These are phyloP conservation scores for Cornus controversa DNA, from an alignment of 148 eudicot genomes.

Conservation along the genomic window DNA sequence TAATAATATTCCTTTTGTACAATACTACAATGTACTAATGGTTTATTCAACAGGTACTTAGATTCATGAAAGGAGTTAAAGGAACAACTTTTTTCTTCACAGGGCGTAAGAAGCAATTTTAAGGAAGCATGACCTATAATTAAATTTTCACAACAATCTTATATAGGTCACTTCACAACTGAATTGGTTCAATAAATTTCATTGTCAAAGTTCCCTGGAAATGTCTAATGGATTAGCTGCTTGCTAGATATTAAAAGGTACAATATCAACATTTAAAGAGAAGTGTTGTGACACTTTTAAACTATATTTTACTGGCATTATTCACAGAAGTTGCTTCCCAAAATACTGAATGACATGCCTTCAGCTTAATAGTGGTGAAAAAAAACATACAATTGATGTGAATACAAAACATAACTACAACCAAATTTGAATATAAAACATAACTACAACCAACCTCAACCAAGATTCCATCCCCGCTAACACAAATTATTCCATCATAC, in stretches of 20 bases:
- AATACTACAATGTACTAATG: too few relatives aligned
- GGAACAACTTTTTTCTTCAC: too few relatives aligned
- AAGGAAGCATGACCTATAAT: neutral
- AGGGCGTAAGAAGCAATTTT: neutral
- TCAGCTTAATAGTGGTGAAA: too few relatives aligned
- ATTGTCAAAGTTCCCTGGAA: neutral
- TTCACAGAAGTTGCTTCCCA: neutral
- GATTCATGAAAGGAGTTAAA: neutral
- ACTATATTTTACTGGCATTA: neutral
- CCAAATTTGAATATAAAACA: slow-evolving; percentile 19
- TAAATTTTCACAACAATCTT: neutral
- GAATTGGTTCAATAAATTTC: neutral
- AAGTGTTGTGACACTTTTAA: neutral
- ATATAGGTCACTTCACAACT: neutral
- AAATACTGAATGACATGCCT: too few relatives aligned
- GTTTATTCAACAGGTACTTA: neutral
- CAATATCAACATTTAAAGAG: neutral
- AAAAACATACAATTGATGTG: neutral
- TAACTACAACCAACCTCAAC: slow-evolving; percentile 66
- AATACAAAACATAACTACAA: slow-evolving; percentile 9
- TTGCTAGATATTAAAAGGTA: neutral
- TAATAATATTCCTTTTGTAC: too few relatives aligned
- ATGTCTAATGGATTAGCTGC: slow-evolving; percentile 3
- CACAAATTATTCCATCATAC: slow-evolving; percentile 90
- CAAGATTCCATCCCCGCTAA: slow-evolving; percentile 89